Conservation (phyloP, 768 basidiomycete species). For the Termitomyces titanicus region DNA sequence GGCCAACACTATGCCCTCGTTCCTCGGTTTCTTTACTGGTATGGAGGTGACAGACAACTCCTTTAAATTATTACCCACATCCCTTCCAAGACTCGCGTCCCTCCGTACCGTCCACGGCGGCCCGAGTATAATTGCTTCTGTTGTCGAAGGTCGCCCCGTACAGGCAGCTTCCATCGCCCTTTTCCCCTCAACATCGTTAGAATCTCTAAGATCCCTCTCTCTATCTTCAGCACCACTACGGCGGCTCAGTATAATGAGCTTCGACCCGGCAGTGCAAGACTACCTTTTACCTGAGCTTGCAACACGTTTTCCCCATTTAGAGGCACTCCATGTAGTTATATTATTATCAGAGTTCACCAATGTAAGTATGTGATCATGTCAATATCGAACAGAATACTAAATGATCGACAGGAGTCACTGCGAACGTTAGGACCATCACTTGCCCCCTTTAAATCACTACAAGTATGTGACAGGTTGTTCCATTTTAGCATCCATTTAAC, state of each 20-base stretch:
- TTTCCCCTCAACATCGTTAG: conserved; percentile 34
- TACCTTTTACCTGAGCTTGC: conserved; percentile 46
- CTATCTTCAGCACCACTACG: conserved; percentile 35
- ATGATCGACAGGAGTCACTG: conserved; percentile 33
- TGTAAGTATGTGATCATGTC: conserved; percentile 27
- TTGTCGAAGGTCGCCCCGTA: conserved; percentile 47
- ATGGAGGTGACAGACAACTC: conserved; percentile 2
- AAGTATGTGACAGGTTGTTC: conserved; percentile 19
- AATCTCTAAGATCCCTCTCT: conserved; percentile 41
- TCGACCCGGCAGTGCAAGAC: conserved; percentile 43
- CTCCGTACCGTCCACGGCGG: conserved; percentile 56
- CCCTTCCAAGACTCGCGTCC: conserved; percentile 44
- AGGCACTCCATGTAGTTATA: conserved; percentile 60
- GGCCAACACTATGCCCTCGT: conserved; percentile 18
- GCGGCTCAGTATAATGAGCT: conserved; percentile 56
- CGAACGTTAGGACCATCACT: conserved; percentile 37
- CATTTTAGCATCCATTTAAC: background rate
- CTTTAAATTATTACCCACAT: conserved; percentile 33
- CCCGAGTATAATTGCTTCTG: conserved; percentile 38
- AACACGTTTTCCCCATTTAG: conserved; percentile 42
- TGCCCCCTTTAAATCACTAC: conserved; percentile 37
- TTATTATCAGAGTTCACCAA: conserved; percentile 45
- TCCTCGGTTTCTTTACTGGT: conserved; percentile 15
- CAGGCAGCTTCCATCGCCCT: conserved; percentile 50
- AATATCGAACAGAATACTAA: background rate